Conservation (phyloP, 2,329 filamentous ascomycete genomes). For the Fusarium heterosporum region DNA sequence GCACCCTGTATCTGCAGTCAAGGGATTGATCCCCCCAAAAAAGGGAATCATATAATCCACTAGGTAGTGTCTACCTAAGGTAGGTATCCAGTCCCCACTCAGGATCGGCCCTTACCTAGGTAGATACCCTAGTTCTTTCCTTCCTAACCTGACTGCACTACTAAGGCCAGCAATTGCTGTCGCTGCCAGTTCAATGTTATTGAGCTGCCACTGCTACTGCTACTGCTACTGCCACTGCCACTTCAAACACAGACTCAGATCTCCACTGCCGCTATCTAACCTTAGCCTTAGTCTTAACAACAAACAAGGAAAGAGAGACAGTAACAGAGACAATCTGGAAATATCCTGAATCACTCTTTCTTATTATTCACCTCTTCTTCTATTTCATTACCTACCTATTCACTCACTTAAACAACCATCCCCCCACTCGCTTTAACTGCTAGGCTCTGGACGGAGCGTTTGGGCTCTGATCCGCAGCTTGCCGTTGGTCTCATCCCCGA, state of each 20-base stretch:
- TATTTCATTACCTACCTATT: background rate
- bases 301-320: slow-evolving; percentile 13
- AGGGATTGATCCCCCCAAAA: background rate
- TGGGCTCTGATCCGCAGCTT: slow-evolving; percentile 44
- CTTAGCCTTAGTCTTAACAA: background rate
- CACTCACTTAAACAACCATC: background rate
- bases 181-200: slow-evolving; percentile 3
- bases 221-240: background rate
- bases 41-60: slow-evolving; percentile 7
- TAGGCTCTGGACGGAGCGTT: slow-evolving; percentile 35
- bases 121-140: background rate
- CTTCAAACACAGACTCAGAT: background rate
- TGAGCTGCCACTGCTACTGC: background rate
- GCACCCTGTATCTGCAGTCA: no score
- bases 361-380: background rate
- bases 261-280: background rate
- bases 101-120: slow-evolving; percentile 4
- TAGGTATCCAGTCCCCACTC: slow-evolving; percentile 10
- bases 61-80: background rate
- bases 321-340: background rate
- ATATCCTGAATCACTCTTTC: background rate
- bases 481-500: slow-evolving; percentile 19
- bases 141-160: background rate
- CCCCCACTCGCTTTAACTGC: slow-evolving; percentile 27
- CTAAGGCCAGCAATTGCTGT: no score